phyloP scores from a whole-genome alignment of 306 rosid species.

The Inga leiocalycina region DNA sequence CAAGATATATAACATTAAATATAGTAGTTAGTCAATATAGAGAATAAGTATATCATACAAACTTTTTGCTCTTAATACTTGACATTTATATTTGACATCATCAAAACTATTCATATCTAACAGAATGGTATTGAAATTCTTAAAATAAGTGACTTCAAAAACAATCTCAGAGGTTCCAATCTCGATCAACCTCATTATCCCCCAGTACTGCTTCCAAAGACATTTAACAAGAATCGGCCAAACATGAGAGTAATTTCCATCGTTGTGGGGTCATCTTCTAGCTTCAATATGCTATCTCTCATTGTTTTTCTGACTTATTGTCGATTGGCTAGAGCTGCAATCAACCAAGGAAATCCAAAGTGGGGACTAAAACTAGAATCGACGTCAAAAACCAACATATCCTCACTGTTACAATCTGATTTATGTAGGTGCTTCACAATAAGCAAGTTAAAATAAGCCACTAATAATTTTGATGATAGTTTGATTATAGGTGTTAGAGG shows the following conservation, averaged over 20 bases:
- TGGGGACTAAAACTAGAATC: not conserved
- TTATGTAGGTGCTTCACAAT: constrained; percentile 28
- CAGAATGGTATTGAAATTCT: no score
- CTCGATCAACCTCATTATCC: no score
- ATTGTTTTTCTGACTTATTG: not conserved
- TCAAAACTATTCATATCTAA: no score
- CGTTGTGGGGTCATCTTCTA: not conserved
- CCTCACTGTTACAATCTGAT: not conserved
- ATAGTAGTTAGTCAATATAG: no score
- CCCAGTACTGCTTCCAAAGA: not conserved
- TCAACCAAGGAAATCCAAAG: not conserved
- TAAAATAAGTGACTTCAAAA: no score
- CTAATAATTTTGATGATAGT: constrained; percentile 16
- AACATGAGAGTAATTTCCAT: not conserved
- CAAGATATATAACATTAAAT: no score
- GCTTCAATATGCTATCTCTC: not conserved
- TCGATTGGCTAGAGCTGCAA: not conserved
- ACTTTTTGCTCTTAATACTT: no score
- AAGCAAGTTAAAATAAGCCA: constrained; percentile 28
- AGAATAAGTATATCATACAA: no score
- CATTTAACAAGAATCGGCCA: not conserved
- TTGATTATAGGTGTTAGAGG: no score
- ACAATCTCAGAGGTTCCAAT: no score
- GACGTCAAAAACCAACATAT: not conserved
- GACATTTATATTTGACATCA: no score